Base-by-base conservation (phyloP, 2,329 filamentous ascomycete species). In the Ramichloridium luteum region DNA sequence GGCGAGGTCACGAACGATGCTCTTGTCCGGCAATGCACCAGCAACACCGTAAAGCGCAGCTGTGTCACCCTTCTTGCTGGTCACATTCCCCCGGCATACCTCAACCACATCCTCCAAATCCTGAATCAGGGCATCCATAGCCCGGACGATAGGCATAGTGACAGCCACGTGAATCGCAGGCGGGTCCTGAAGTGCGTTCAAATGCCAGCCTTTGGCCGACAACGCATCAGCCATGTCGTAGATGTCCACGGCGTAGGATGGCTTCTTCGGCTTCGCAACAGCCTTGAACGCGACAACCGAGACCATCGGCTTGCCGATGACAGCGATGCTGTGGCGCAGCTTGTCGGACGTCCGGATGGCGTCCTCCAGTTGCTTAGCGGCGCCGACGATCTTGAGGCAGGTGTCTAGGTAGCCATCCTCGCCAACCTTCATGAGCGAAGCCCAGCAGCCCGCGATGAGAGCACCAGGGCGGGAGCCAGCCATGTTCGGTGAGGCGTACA, bases 151-250 rank as follows among this genome's bases (percentile, higher is more conserved):
- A 11, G 88, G 88, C 46, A 93, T 58, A 1, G 90, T 98, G 23
- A 96, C 85, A 9, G 90, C 90, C 23, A 96, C 74, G 56, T 98
- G 90, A 34, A 98, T 84, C 13, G 85, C 90, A 0, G 90, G 77
- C 2, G 90, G 90, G 48, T 74, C 78, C 61, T 98, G 90, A 41
- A 98, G 68, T 3, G 86, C 83, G 52, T 96, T 98, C 37, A 98
- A 67, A 60, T 98, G 90, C 90, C 90, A 98, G 3, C 90, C 88
- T 51, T 77, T 79, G 1, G 62, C 63, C 9, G 71, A 73, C 79
- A 98, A 88, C 44, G 65, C 81, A 57, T 98, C 90, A 5, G 88
- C 84, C 44, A 98, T 74, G 53, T 93, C 86, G 61, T 98, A 98
- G 41, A 93, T 80, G 59, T 94, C 77, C 25, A 98, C 70, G n/a